phyloP scores from a whole-genome alignment of 805 yeast species.

The Komagataella ulmi region DNA sequence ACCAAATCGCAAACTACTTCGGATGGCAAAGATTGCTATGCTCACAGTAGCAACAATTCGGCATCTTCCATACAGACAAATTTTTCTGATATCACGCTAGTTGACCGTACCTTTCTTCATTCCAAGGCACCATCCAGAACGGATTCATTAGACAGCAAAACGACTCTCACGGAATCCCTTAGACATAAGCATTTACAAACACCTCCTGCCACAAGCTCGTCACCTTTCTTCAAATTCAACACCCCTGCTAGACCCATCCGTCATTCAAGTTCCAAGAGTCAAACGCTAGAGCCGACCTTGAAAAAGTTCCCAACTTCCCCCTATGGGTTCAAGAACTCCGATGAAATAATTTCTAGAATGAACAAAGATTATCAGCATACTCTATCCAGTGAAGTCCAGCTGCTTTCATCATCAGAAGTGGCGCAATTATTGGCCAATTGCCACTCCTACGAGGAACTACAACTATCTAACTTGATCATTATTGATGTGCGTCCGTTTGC shows the following conservation, averaged over 20 bases:
- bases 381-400: neutral
- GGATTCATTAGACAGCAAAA: neutral
- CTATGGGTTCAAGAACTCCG: neutral
- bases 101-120: neutral
- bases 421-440: constrained; percentile 15
- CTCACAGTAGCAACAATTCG: neutral
- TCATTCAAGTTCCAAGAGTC: neutral
- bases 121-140: neutral
- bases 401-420: neutral
- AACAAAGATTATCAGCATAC: neutral
- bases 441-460: neutral
- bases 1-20: neutral
- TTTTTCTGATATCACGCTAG: neutral
- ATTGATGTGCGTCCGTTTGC: constrained; percentile 76
- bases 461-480: constrained; percentile 21
- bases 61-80: neutral
- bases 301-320: neutral
- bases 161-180: neutral
- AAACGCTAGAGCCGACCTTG: neutral
- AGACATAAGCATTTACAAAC: neutral
- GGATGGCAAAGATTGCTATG: neutral
- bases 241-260: neutral
- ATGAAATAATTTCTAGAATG: neutral
- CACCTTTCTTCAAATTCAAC: neutral
- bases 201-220: neutral